These are phyloP conservation scores for Xylaria sp. DNA, from an alignment of 2,329 filamentous ascomycete genomes.

Conservation along the genomic window DNA sequence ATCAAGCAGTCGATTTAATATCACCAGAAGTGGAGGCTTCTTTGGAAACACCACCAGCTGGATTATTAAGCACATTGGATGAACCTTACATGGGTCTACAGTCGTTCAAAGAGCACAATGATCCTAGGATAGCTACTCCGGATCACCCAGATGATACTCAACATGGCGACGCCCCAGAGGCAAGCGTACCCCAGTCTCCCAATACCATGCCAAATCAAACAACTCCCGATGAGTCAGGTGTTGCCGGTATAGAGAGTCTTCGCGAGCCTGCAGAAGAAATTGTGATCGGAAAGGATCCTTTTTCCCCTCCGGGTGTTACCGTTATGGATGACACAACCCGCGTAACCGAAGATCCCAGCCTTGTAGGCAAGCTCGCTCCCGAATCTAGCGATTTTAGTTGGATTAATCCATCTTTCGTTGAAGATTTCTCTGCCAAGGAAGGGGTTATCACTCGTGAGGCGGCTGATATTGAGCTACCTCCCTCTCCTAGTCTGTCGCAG, in stretches of 20 bases:
- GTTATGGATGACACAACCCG: background rate
- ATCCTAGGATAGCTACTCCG: background rate
- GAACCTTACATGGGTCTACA: background rate
- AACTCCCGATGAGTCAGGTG: no score
- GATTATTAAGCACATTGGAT: background rate
- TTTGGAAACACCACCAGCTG: background rate
- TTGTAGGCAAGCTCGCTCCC: background rate
- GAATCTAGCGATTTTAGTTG: background rate
- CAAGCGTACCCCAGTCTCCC: background rate
- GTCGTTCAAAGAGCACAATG: background rate
- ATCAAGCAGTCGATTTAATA: background rate
- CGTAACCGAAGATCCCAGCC: background rate
- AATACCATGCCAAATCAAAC: background rate
- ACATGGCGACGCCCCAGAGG: background rate
- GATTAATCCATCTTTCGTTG: background rate
- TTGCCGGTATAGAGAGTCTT: background rate
- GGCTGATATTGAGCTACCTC: constrained; percentile 9
- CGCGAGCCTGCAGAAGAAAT: background rate
- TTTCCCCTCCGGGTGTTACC: background rate
- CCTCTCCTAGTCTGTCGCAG: background rate
- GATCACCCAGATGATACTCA: background rate
- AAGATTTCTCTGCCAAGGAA: background rate
- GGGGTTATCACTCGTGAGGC: background rate
- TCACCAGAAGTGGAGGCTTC: background rate
- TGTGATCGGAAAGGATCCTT: background rate